Base-by-base conservation (phyloP, 106 monocot genomes). In the Apostasia shenzhenica region DNA sequence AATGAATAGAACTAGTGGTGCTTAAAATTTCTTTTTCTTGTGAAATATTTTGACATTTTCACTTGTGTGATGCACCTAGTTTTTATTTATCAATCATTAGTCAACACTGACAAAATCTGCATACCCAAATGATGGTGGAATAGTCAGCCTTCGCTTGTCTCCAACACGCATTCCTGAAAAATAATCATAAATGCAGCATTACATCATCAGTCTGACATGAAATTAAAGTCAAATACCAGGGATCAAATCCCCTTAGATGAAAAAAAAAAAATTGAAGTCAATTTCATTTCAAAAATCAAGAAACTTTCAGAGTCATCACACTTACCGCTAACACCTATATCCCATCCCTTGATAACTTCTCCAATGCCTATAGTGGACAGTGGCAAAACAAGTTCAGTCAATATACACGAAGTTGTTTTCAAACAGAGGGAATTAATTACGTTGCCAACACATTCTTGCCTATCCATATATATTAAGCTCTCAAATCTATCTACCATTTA, bases 341-440 rank as follows among this genome's bases (percentile, higher is more conserved):
- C 95, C 95, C 92, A 97, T 48, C 95, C 95, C 67, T 89, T 92
- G 57, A 97, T 89, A 51, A 97, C 95, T 64, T 92, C 68, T 14
- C 92, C 92, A 66, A 92, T 76, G 71, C 95, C 95, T 97, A 62
- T n/a, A 72, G 58, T 10, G 10, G 55, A 43, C 11, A 74, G n/a
- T 13, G 46, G 13, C 14, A 14, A 14, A 54, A 12, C 8, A 68
- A 54, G 41, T 69, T 56, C 1, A 14, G 2, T 41, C 3, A 47
- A 59, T 10, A n/a, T 26, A 26, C 26, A 26, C 26, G 26, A 26
- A 26, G 26, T 26, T 26, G 26, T 26, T 26, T 26, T 26, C 26
- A 26, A 26, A 26, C 26, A 26, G 26, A 26, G 26, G 26, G 26
- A 26, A 26, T 26, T 26, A 26, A 26, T 26, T 26, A 26, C 26